These are phyloP conservation scores for Phytopythium mirpurense DNA, from an alignment of 352 stramenopile genomes.

Conservation along the genomic window DNA sequence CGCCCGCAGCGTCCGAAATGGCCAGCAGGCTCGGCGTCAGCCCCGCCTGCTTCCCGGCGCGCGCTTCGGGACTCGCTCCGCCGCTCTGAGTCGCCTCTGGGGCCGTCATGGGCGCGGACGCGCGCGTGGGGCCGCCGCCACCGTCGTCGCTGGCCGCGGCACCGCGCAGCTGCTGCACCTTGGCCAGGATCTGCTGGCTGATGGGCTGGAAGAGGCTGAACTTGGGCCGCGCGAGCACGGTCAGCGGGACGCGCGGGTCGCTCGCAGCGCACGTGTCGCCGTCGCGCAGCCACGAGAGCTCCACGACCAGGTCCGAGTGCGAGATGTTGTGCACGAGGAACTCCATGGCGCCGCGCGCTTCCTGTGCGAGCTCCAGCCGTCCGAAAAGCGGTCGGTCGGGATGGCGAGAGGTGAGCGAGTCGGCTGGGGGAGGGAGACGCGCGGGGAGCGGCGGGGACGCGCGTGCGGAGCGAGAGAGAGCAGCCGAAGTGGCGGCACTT, in stretches of 20 bases:
- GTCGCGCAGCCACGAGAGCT: slow-evolving; percentile 70
- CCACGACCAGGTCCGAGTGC: slow-evolving; percentile 94
- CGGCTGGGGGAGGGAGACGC: not conserved
- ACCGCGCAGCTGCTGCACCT: slow-evolving; percentile 44
- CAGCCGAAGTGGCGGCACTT: not conserved
- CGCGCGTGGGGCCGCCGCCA: too few relatives aligned
- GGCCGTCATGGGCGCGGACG: slow-evolving; percentile 15
- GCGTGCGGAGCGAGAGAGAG: not conserved
- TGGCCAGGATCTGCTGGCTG: slow-evolving; percentile 63
- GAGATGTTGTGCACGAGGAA: slow-evolving; percentile 97
- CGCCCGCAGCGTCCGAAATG: slow-evolving; percentile 29
- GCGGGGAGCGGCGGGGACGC: not conserved
- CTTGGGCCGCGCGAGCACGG: slow-evolving; percentile 74
- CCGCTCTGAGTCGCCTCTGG: slow-evolving; percentile 10
- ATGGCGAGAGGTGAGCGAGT: not conserved
- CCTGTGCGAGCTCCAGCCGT: too few relatives aligned
- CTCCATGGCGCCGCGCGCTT: slow-evolving; percentile 60
- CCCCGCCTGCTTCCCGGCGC: slow-evolving; percentile 28
- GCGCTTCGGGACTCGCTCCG: not conserved
- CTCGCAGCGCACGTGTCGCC: slow-evolving; percentile 13
- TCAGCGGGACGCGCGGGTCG: slow-evolving; percentile 26
- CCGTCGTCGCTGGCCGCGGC: too few relatives aligned
- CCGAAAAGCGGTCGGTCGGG: too few relatives aligned
- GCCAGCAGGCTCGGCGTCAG: slow-evolving; percentile 67
- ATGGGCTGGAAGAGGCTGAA: slow-evolving; percentile 88